Evolutionary conservation across 257 asterid species (phyloP), one percentile per base, ranked within the genome.

Genomic region (Buddleja alternifolia): DNA sequence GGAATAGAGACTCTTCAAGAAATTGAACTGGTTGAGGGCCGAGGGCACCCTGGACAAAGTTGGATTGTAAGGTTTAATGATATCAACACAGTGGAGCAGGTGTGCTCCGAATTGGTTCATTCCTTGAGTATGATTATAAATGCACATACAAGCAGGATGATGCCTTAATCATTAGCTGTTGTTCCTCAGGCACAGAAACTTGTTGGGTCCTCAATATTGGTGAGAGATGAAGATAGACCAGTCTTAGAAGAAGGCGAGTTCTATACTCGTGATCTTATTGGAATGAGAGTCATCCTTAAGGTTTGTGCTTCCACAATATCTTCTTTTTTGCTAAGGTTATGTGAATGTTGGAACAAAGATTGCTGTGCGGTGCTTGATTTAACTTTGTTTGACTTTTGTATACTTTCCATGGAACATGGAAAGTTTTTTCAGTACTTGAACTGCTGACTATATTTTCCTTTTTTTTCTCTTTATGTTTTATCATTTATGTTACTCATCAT

Each of bases 131-230:
- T 45, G 59, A 34, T 36, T 57, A 53, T 68, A 32, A 23, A 10
- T 47, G 37, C 66, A 9, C 55, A 24, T 59, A 29, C 58, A 68
- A 42, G 50, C 36, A 53, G 36, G 71, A 40, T 48, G 46, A 36
- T 53, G 68, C 51, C 42, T 52, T 62, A 25, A 40, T 60, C 44
- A 1, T 60, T 59, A 24, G 45, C 16, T 66, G 41, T 70, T 63
- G 59, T 79, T 75, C 8, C 21, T 66, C 83, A 90, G 98, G 98
- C 96, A 57, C 90, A 76, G 74, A 85, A 83, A 80, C 97, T 93
- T 69, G 90, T 93, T 66, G 98, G 98, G 50, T 88, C 98, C 25
- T 66, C 89, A n/a, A 66, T 93, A 76, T 69, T 93, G 85, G 96
- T 88, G 67, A 73, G 70, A 44, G 87, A 90, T 66, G 85, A 86